These are phyloP conservation scores for Tricholoma bakamatsutake DNA, from an alignment of 768 basidiomycete species.

Conservation along the genomic window DNA sequence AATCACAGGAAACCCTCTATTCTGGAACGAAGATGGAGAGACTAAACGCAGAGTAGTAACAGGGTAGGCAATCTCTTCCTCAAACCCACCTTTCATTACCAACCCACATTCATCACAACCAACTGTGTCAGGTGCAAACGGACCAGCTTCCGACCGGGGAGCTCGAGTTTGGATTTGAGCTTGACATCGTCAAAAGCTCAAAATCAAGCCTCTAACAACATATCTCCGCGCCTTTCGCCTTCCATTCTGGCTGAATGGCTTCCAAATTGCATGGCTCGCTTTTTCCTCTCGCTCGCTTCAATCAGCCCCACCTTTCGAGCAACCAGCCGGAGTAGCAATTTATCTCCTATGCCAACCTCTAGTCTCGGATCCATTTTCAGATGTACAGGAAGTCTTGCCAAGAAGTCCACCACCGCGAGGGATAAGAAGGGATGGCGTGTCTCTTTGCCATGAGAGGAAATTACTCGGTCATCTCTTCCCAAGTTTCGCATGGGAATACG, in stretches of 20 bases:
- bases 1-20: background rate
- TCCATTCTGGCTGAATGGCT: conserved; percentile 84
- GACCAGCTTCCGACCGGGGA: conserved; percentile 8
- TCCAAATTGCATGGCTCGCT: conserved; percentile 97
- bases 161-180: background rate
- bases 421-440: conserved; percentile 89
- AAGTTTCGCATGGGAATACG: conserved; percentile 87
- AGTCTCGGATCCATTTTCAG: conserved; percentile 75
- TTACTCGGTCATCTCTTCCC: conserved; percentile 90
- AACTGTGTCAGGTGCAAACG: conserved; percentile 4
- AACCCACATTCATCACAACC: background rate
- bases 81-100: background rate
- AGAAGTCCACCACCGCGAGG: conserved; percentile 67
- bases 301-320: conserved; percentile 68
- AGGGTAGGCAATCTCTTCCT: conserved; percentile 3
- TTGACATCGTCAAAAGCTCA: too few relatives aligned
- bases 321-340: conserved; percentile 73
- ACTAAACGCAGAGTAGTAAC: conserved; percentile 15
- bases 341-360: conserved; percentile 81
- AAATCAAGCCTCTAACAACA: conserved; percentile 12
- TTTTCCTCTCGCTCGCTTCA: conserved; percentile 72
- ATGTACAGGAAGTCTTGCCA: conserved; percentile 76
- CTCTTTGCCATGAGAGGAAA: conserved; percentile 90
- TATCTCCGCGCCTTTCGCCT: conserved; percentile 53
- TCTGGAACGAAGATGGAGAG: background rate